Percentiles rank a stretch among this genome's conserved stretches.
Evolutionary conservation across 345 rosid genomes (phyloP).

Genomic region (Cardamine resedifolia): DNA sequence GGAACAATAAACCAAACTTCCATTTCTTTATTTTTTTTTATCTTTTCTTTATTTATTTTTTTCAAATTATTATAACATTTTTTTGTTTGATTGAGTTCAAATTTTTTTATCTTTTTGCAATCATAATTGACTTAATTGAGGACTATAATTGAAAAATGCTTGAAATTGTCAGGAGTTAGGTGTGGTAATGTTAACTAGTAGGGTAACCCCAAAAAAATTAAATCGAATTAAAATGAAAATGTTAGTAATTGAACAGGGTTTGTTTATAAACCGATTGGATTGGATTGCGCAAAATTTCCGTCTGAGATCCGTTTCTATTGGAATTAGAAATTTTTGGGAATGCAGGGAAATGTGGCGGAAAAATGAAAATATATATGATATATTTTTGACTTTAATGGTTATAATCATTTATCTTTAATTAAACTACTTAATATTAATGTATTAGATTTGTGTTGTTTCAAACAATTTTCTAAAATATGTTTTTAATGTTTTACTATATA

Average conservation of each 20-base stretch:
- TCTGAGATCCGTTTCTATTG: too few species aligned
- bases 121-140: slow-evolving; percentile 14
- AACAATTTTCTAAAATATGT: too few species aligned
- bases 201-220: not conserved
- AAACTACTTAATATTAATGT: too few species aligned
- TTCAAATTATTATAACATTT: slow-evolving; percentile 1
- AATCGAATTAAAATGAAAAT: not conserved
- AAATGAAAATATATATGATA: too few species aligned
- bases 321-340: too few species aligned
- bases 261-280: not conserved
- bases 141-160: slow-evolving; percentile 6
- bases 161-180: not conserved
- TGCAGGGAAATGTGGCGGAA: too few species aligned
- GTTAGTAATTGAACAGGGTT: not conserved
- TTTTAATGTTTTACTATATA: too few species aligned
- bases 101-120: not conserved
- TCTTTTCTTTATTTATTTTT: not conserved
- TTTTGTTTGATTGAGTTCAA: not conserved
- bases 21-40: not conserved
- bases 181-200: not conserved
- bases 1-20: slow-evolving; percentile 38
- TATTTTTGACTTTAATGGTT: too few species aligned
- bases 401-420: too few species aligned
- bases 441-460: too few species aligned
- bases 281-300: too few species aligned